A percentile compares a stretch with the other conserved stretches of the same genome.
Evolutionary conservation across 1,284 basidiomycete species (phyloP).

Genomic region (Apiotrichum gamsii): DNA sequence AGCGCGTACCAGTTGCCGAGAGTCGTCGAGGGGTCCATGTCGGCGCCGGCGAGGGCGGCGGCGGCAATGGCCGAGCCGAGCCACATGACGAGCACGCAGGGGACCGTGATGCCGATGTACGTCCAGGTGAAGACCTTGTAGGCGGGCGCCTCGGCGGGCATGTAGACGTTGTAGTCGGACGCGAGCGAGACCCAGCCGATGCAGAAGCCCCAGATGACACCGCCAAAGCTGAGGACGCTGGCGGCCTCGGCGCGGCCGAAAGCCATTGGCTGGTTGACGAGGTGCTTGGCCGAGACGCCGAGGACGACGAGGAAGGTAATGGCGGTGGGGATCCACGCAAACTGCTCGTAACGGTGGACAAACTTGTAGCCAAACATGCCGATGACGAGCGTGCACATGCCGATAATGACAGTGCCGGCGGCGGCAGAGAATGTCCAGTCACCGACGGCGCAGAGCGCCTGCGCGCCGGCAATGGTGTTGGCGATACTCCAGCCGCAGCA

Average conservation of each 20-base stretch:
- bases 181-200: slow-evolving; percentile 46
- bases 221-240: slow-evolving; percentile 42
- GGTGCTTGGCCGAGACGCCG: slow-evolving; percentile 31
- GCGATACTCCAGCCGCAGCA: slow-evolving; percentile 42
- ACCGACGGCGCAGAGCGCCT: slow-evolving; percentile 34
- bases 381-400: slow-evolving; percentile 45
- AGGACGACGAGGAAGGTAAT: slow-evolving; percentile 45
- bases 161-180: slow-evolving; percentile 47
- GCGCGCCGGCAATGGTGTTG: slow-evolving; percentile 46
- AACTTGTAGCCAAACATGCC: slow-evolving; percentile 50
- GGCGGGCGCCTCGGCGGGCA: slow-evolving; percentile 38
- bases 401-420: slow-evolving; percentile 41
- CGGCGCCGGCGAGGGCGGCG: slow-evolving; percentile 29
- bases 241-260: slow-evolving; percentile 36
- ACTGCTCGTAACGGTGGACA: slow-evolving; percentile 47
- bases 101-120: slow-evolving; percentile 43
- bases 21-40: not conserved
- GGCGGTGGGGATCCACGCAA: slow-evolving; percentile 48
- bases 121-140: slow-evolving; percentile 44
- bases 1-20: slow-evolving; percentile 24
- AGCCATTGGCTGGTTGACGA: slow-evolving; percentile 30
- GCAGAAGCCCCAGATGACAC: slow-evolving; percentile 31
- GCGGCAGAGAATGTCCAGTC: slow-evolving; percentile 37
- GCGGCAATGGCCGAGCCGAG: slow-evolving; percentile 43
- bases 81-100: slow-evolving; percentile 43